phyloP scores from a whole-genome alignment of 805 yeast genomes.

The Alloascoidea africana region DNA sequence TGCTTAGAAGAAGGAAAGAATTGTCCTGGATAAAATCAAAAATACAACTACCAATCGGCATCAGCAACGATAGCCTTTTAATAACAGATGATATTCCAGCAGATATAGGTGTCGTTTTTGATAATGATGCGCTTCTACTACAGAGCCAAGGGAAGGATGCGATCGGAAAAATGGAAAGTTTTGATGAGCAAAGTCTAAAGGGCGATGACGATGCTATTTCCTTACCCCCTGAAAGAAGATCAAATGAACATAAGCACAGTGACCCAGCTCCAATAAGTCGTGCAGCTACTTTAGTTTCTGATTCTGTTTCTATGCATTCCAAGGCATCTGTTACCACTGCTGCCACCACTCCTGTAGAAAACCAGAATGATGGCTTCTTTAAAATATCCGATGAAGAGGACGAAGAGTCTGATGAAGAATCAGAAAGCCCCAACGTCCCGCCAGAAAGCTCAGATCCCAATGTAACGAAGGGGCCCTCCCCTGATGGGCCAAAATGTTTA shows the following conservation, averaged over 20 bases:
- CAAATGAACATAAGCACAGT: conserved; percentile 5
- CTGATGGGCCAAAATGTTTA: conserved; percentile 11
- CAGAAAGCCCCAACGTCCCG: not conserved
- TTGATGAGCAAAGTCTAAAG: conserved; percentile 6
- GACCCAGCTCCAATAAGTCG: conserved; percentile 1
- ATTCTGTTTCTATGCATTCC: too few relatives aligned
- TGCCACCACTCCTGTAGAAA: conserved; percentile 6
- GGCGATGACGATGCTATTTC: conserved; percentile 9
- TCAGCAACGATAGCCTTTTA: conserved; percentile 8
- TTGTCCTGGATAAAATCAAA: conserved; percentile 21
- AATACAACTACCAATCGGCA: conserved; percentile 10
- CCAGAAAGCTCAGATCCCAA: conserved; percentile 1
- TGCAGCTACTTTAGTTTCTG: conserved; percentile 5
- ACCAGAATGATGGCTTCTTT: conserved; percentile 7
- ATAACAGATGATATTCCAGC: conserved; percentile 13
- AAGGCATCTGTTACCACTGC: too few relatives aligned
- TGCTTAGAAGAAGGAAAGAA: conserved; percentile 28
- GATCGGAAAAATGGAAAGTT: conserved; percentile 6
- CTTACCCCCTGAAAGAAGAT: conserved; percentile 8
- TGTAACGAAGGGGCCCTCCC: conserved; percentile 1
- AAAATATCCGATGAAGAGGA: not conserved
- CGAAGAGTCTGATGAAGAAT: not conserved
- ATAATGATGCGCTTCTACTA: conserved; percentile 14
- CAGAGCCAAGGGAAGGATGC: not conserved
- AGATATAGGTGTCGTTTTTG: conserved; percentile 14